Evolutionary conservation across 306 rosid species (phyloP), one percentile per base, ranked within the genome.

Genomic region (Arachis stenosperma): DNA sequence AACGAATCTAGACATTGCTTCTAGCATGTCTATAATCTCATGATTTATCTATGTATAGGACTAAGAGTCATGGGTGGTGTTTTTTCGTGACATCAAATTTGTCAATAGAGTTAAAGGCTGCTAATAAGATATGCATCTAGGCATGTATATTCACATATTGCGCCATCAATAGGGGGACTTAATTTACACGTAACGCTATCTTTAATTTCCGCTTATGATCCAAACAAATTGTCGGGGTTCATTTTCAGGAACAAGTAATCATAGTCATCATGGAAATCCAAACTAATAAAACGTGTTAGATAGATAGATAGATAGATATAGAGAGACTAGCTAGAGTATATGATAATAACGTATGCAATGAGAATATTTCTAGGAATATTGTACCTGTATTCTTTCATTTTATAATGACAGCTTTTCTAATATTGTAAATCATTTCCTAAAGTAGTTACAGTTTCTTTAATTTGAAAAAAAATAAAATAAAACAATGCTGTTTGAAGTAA

Each of bases 241-340:
- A 42, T 77, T 77, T 76, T 52, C 81, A 48, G 75, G 75, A 76
- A 76, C 7, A 68, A 69, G 70, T 51, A 77, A 69, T 69, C 50
- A 39, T 9, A 40, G 12, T 59, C 5, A 8, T 29, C 2, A 33
- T 33, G 37, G 4, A 33, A 59, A 69, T 30, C 43, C 41, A 60
- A 77, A 9, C 36, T 29, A 69, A 51, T 29, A 69, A 51, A 67
- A 53, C 51, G 70, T 8, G 48, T 33, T 33, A 33, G 37, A 33
- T 33, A 33, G 27, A 33, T 33, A 33, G 37, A 33, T 33, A 33
- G 37, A 33, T 33, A 33, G 37, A 33, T 33, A 33, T 33, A 33
- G 37, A 33, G 37, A 22, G 27, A 22, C 27, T 15, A 56, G 43
- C 9, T 67, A 39, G 74, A 58, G 62, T 57, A 36, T 22, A 22